Conservation (phyloP, 106 monocot species). For the Allium cepa region DNA sequence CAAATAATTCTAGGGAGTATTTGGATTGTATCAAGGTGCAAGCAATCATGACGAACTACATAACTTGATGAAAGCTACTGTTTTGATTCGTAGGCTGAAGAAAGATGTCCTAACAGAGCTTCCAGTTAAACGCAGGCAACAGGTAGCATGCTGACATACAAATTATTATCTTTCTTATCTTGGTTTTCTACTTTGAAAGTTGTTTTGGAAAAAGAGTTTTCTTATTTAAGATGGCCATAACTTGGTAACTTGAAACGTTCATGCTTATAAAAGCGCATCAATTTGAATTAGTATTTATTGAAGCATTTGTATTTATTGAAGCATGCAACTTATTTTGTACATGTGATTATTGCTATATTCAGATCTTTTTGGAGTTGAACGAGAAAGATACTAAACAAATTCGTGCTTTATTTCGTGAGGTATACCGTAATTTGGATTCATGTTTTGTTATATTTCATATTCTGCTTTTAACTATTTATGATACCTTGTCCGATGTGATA, state of each 20-base stretch:
- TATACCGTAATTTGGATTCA: constrained; percentile 14
- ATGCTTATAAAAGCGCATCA: too few species aligned
- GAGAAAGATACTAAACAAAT: constrained; percentile 84
- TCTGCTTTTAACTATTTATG: neutral
- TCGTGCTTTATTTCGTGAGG: constrained; percentile 77
- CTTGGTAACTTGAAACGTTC: neutral
- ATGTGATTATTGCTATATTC: constrained; percentile 2
- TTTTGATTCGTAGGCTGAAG: constrained; percentile 97
- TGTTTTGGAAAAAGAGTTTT: neutral
- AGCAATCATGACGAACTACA: constrained; percentile 97
- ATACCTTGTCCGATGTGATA: neutral
- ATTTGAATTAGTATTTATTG: too few species aligned
- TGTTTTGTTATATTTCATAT: neutral
- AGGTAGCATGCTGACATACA: constrained; percentile 30
- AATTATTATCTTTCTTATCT: neutral
- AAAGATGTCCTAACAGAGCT: constrained; percentile 87
- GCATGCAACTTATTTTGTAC: neutral
- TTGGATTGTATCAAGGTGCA: constrained; percentile 95
- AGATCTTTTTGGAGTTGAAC: constrained; percentile 84
- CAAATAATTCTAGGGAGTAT: constrained; percentile 45
- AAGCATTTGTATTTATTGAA: too few species aligned
- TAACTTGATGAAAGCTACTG: constrained; percentile 93
- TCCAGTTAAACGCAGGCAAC: constrained; percentile 86
- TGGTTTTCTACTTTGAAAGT: neutral
- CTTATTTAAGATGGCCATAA: neutral